Evolutionary conservation across 2,329 filamentous ascomycete genomes (phyloP).

Genomic region (Botrytis paeoniae): DNA sequence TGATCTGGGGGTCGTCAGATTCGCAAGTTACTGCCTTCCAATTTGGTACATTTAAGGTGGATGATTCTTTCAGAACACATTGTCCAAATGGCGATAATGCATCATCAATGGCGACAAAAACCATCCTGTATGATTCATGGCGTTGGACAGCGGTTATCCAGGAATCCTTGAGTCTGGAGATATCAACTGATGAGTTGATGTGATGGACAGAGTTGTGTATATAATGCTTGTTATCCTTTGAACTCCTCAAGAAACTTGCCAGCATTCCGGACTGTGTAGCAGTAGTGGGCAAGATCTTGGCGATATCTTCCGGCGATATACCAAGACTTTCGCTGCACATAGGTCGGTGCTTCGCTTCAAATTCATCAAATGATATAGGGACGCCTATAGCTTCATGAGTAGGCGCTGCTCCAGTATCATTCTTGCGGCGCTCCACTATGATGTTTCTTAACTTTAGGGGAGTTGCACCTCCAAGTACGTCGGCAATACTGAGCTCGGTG

Average conservation of each 20-base stretch:
- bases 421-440: background rate
- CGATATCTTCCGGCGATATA: background rate
- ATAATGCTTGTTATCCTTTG: background rate
- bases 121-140: constrained; percentile 8
- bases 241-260: constrained; percentile 5
- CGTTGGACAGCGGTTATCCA: background rate
- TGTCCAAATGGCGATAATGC: constrained; percentile 7
- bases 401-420: background rate
- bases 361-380: background rate
- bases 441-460: background rate
- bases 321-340: background rate
- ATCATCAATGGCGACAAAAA: constrained; percentile 3
- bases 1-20: background rate
- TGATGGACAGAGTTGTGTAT: constrained; percentile 13
- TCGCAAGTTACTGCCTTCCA: background rate
- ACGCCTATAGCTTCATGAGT: background rate
- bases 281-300: constrained; percentile 6
- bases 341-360: background rate
- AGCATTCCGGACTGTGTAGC: constrained; percentile 16
- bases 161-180: background rate
- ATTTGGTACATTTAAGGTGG: background rate
- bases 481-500: constrained; percentile 2
- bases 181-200: background rate
- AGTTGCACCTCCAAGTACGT: constrained; percentile 9
- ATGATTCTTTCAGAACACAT: constrained; percentile 3